Evolutionary conservation across 805 yeast species (phyloP), one percentile per base, ranked within the genome.

Genomic region (Metschnikowia santaceciliae): DNA sequence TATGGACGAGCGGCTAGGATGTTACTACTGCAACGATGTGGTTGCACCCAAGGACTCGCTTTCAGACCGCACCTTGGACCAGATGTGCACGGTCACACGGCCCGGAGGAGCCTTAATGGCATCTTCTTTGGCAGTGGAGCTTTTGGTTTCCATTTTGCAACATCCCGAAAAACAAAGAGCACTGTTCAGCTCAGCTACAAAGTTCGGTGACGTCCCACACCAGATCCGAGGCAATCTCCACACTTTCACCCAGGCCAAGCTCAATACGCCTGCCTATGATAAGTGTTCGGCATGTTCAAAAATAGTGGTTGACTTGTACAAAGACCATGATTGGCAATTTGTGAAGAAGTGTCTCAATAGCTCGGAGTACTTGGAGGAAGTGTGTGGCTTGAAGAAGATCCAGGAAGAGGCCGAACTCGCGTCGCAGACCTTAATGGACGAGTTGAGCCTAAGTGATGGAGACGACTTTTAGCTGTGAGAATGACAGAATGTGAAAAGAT

Each of bases 81-180:
- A 94, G 67, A 94, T 94, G 97, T 94, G 99, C 63, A 94, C 99
- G 0, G 99, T 94, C 1, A 94, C 99, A 0, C 75, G 99, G 38
- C 98, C 99, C 0, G 99, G 99, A 0, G 91, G 87, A 1, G 96
- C 99, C 0, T 71, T 87, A 60, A 71, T 90, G 68, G 97, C 98
- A 0, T 80, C 96, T 0, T 82, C 97, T 0, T 70, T 84, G 35
- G 96, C 96, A 0, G 96, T 88, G 0, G 99, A 94, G 64, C 68
- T 94, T 5, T 62, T 90, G 54, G 87, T 88, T 0, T 81, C 94
- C 1, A 54, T 88, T 0, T 60, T 89, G 37, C 97, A 92, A 64
- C 86, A 84, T 57, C 82, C 82, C 0, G 64, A 68, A 5, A 72
- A 73, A 19, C 79, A 78, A 22, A 59, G 62, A 23, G 83, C 83